Evolutionary conservation across 1,139 yeast species (phyloP).

Genomic region (Tardiomyces digboiensis): DNA sequence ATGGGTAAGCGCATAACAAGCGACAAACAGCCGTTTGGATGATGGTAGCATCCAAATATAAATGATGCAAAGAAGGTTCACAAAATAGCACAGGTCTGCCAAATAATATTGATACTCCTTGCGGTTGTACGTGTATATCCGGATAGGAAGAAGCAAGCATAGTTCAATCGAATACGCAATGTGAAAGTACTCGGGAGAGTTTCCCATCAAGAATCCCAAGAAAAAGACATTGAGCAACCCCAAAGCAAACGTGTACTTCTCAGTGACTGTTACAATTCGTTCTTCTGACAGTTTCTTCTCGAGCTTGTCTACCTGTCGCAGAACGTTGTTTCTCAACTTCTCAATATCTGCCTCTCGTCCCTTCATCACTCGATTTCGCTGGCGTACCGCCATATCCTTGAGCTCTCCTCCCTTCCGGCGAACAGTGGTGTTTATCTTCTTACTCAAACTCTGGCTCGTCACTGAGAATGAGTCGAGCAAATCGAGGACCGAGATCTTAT

Average conservation of each 20-base stretch:
- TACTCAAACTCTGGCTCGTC: slow-evolving; percentile 19
- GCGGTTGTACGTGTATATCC: slow-evolving; percentile 77
- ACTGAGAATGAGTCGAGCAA: slow-evolving; percentile 26
- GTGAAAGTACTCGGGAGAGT: slow-evolving; percentile 69
- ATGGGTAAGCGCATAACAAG: slow-evolving; percentile 79
- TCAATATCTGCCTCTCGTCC: slow-evolving; percentile 27
- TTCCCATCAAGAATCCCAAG: slow-evolving; percentile 72
- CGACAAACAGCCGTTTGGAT: slow-evolving; percentile 60
- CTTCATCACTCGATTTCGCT: slow-evolving; percentile 17
- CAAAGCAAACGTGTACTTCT: slow-evolving; percentile 72
- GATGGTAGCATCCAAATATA: slow-evolving; percentile 80
- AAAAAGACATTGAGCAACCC: slow-evolving; percentile 61
- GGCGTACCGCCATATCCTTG: slow-evolving; percentile 20
- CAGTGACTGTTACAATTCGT: slow-evolving; percentile 45
- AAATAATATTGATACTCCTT: slow-evolving; percentile 73
- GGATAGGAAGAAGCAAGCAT: slow-evolving; percentile 64
- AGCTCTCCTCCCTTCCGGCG: slow-evolving; percentile 20
- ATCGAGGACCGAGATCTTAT: slow-evolving; percentile 23
- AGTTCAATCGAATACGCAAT: slow-evolving; percentile 59
- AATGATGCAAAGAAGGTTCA: slow-evolving; percentile 55
- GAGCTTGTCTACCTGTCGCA: slow-evolving; percentile 39
- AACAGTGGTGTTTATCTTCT: slow-evolving; percentile 18
- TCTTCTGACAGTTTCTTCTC: slow-evolving; percentile 42
- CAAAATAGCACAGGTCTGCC: slow-evolving; percentile 93
- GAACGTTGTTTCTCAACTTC: slow-evolving; percentile 18